These are phyloP conservation scores for Lentithecium fluviatile DNA, from an alignment of 495 filamentous ascomycete genomes.

Conservation along the genomic window DNA sequence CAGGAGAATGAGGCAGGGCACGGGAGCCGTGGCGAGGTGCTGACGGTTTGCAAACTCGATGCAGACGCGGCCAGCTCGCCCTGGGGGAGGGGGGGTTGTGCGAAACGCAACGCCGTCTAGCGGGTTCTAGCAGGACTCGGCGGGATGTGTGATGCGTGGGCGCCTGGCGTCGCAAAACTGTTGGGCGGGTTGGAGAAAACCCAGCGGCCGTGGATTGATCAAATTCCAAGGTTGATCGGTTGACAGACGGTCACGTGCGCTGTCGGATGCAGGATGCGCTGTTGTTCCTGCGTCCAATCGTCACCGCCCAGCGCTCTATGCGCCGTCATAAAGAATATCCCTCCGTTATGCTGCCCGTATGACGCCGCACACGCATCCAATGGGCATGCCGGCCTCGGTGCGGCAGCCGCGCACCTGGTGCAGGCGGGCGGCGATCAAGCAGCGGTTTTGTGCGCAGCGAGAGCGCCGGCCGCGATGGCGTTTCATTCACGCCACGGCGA, in stretches of 20 bases:
- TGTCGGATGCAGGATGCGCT: neutral
- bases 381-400: neutral
- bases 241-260: no score
- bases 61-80: constrained; percentile 6
- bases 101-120: constrained; percentile 2
- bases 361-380: neutral
- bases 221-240: no score
- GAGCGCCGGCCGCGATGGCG: constrained; percentile 9
- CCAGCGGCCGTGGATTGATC: no score
- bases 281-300: constrained; percentile 18
- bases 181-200: no score
- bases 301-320: neutral
- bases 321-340: neutral
- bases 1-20: neutral
- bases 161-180: neutral
- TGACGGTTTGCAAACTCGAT: neutral
- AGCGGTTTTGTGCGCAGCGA: no score
- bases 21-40: neutral
- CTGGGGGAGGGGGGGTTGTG: neutral
- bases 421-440: no score
- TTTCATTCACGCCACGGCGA: constrained; percentile 20
- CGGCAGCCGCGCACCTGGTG: no score
- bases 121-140: no score
- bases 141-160: neutral
- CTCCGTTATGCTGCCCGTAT: neutral